Conservation (phyloP, 2,329 filamentous ascomycete genomes). For the Shiraia bambusicola region DNA sequence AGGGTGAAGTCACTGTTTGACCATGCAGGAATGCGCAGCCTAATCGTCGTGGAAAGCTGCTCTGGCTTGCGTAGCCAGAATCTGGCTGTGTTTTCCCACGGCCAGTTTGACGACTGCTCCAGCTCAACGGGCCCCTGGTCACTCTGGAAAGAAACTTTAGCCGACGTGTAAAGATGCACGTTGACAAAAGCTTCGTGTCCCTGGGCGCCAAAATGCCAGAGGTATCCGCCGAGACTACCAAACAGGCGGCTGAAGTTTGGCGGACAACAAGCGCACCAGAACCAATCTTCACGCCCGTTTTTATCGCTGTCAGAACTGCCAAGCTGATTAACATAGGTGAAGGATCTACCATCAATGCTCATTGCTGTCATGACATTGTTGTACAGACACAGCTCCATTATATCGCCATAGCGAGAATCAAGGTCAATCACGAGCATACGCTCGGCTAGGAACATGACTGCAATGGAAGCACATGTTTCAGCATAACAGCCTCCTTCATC, state of each 20-base stretch:
- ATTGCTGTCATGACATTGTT: conserved; percentile 62
- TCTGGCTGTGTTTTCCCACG: conserved; percentile 56
- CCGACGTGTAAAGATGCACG: conserved; percentile 60
- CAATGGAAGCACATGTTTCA: conserved; percentile 55
- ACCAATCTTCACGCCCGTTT: conserved; percentile 59
- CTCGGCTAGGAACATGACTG: conserved; percentile 12
- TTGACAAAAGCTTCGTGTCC: conserved; percentile 53
- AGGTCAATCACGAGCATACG: conserved; percentile 47
- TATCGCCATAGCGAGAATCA: conserved; percentile 56
- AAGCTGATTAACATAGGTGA: conserved; percentile 64
- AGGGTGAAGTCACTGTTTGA: conserved; percentile 39
- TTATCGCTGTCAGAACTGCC: conserved; percentile 55
- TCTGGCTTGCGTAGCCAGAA: conserved; percentile 46
- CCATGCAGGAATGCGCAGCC: conserved; percentile 59
- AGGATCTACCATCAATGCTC: conserved; percentile 57
- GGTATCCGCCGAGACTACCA: conserved; percentile 10
- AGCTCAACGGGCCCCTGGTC: conserved; percentile 44
- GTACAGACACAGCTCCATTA: conserved; percentile 63
- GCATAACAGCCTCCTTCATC: conserved; percentile 65
- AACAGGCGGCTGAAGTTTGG: conserved; percentile 13
- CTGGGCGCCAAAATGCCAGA: conserved; percentile 25
- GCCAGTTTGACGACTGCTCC: conserved; percentile 57
- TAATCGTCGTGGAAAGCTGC: conserved; percentile 45
- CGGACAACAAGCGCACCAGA: conserved; percentile 44
- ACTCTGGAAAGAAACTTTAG: conserved; percentile 47